Evolutionary conservation across 306 rosid species (phyloP).

Genomic region (Urtica urens): DNA sequence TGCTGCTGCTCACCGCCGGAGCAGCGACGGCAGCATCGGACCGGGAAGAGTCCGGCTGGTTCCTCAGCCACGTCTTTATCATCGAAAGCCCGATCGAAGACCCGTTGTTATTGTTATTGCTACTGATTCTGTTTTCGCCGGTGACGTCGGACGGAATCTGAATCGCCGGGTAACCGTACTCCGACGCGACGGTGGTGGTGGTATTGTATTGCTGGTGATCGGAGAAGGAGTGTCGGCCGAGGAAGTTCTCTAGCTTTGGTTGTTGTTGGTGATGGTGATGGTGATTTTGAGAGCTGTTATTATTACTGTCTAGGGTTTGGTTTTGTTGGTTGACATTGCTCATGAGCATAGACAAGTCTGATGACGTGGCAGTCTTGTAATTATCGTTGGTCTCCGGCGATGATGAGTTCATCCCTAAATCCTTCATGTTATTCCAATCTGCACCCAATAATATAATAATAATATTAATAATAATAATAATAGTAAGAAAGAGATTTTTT

Average conservation of each 20-base stretch:
- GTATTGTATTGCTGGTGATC: constrained; percentile 25
- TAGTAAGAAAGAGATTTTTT: neutral
- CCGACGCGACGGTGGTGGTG: constrained; percentile 15
- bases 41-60: constrained; percentile 31
- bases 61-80: constrained; percentile 87
- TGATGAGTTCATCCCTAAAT: constrained; percentile 28
- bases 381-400: too few species aligned
- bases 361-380: constrained; percentile 26
- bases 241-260: constrained; percentile 84
- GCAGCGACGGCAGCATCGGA: neutral
- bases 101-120: neutral
- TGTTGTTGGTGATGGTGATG: constrained; percentile 30
- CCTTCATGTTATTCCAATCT: constrained; percentile 72
- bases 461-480: neutral
- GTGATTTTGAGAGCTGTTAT: too few species aligned
- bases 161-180: constrained; percentile 27
- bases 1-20: neutral
- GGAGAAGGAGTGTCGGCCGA: constrained; percentile 56
- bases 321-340: constrained; percentile 5
- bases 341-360: constrained; percentile 35
- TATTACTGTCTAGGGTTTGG: constrained; percentile 35
- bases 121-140: neutral
- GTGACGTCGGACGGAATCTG: constrained; percentile 27
- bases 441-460: neutral
- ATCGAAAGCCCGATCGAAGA: constrained; percentile 66